These are phyloP conservation scores for Nyssa sinensis DNA, from an alignment of 148 eudicot genomes.

Conservation along the genomic window DNA sequence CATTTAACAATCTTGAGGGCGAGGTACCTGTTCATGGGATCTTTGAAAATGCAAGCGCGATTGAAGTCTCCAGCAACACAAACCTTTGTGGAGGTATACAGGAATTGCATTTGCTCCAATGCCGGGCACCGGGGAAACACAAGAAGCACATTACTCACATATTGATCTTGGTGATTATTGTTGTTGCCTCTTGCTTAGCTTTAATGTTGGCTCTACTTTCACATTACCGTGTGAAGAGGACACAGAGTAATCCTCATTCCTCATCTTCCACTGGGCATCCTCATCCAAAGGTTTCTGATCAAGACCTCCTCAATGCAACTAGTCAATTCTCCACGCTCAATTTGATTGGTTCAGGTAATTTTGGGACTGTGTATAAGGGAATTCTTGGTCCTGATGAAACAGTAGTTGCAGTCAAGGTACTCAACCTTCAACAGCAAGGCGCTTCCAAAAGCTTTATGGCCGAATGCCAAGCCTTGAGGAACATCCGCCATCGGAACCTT, in stretches of 20 bases:
- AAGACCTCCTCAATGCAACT: conserved; percentile 31
- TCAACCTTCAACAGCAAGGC: conserved; percentile 28
- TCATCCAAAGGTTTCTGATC: conserved; percentile 25
- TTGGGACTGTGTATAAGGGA: conserved; percentile 42
- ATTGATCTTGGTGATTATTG: conserved; percentile 1
- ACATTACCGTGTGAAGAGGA: conserved; percentile 2
- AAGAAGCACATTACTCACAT: conserved; percentile 15
- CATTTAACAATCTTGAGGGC: conserved; percentile 34
- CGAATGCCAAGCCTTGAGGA: conserved; percentile 40
- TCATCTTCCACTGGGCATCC: conserved; percentile 17
- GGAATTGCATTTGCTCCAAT: conserved; percentile 11
- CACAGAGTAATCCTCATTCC: background rate
- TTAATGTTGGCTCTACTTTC: background rate
- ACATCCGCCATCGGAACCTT: conserved; percentile 36
- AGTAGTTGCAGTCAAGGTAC: conserved; percentile 35
- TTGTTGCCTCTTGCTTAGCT: conserved; percentile 8
- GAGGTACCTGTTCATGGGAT: conserved; percentile 29
- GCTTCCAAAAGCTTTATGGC: conserved; percentile 34
- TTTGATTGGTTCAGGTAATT: conserved; percentile 37
- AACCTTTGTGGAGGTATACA: conserved; percentile 25
- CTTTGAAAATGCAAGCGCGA: conserved; percentile 19
- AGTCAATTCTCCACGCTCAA: conserved; percentile 29
- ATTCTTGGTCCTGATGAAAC: conserved; percentile 17
- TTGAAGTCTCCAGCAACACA: conserved; percentile 17
- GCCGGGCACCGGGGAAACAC: conserved; percentile 10